Conservation (phyloP, 164 flowering plant species). For the Platanus orientalis region DNA sequence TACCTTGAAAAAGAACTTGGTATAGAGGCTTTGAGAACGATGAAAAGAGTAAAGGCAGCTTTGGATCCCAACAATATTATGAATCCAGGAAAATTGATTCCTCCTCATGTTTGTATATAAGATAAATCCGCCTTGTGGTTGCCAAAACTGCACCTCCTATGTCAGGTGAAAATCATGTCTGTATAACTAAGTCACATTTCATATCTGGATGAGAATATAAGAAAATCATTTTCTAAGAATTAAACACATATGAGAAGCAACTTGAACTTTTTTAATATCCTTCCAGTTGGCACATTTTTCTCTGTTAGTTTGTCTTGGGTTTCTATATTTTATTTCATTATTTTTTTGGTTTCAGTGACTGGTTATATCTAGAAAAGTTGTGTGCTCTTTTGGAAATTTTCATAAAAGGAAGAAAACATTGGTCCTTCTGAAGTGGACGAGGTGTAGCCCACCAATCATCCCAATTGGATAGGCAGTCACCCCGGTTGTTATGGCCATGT, state of each 20-base stretch:
- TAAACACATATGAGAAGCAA: constrained; percentile 2
- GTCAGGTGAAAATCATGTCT: neutral
- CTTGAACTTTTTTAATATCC: neutral
- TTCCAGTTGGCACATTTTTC: no score
- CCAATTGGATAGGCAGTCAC: no score
- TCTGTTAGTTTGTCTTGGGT: no score
- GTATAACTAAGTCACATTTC: neutral
- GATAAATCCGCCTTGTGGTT: neutral
- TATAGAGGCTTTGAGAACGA: constrained; percentile 69
- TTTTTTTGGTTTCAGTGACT: no score
- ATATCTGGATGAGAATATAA: neutral
- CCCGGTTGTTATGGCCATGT: no score
- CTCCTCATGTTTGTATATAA: constrained; percentile 57
- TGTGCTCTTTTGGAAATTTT: no score
- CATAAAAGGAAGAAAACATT: no score
- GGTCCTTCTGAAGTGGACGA: no score
- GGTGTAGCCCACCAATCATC: no score
- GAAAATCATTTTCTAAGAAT: no score
- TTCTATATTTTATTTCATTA: no score
- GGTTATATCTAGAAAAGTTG: no score
- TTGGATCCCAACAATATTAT: constrained; percentile 92
- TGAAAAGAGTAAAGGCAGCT: constrained; percentile 79
- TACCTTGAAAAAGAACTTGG: constrained; percentile 92
- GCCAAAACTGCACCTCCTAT: neutral
- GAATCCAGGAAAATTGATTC: constrained; percentile 95